These are phyloP conservation scores for Dothistroma pini DNA, from an alignment of 2,329 filamentous ascomycete genomes.

Conservation along the genomic window DNA sequence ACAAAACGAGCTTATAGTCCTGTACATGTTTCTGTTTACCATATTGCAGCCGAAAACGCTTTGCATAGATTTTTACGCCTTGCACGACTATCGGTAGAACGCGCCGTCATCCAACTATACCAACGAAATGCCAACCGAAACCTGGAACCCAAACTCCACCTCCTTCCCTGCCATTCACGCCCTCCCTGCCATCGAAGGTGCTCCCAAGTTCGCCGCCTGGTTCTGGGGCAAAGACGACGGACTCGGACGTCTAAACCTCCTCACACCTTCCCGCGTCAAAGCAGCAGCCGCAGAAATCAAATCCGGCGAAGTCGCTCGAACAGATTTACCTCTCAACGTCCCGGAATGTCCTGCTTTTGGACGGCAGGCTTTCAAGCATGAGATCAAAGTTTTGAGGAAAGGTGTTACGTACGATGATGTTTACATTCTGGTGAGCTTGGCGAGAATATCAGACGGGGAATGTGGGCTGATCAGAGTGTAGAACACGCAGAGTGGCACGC, in stretches of 20 bases:
- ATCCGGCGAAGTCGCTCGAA: slow-evolving; percentile 54
- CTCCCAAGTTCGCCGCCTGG: slow-evolving; percentile 56
- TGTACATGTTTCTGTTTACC: neutral
- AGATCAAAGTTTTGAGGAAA: slow-evolving; percentile 46
- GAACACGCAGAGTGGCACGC: slow-evolving; percentile 45
- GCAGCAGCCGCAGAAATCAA: slow-evolving; percentile 52
- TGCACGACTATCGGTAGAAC: neutral
- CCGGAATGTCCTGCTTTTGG: slow-evolving; percentile 52
- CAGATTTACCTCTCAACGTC: slow-evolving; percentile 53
- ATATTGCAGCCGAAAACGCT: neutral
- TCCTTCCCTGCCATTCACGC: slow-evolving; percentile 53
- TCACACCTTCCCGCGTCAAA: slow-evolving; percentile 54
- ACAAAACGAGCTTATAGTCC: neutral
- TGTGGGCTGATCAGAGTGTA: no score
- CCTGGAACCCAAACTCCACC: slow-evolving; percentile 47
- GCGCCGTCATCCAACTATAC: neutral
- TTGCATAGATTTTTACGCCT: no score
- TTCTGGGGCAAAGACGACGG: slow-evolving; percentile 58
- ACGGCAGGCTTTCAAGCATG: slow-evolving; percentile 53
- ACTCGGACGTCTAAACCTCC: slow-evolving; percentile 53
- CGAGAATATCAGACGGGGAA: no score
- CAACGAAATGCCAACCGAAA: slow-evolving; percentile 11
- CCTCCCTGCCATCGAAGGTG: slow-evolving; percentile 50
- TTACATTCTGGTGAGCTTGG: slow-evolving; percentile 32
- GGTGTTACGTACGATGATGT: slow-evolving; percentile 42